phyloP scores from a whole-genome alignment of 495 filamentous ascomycete species.

The Neurospora terricola region DNA sequence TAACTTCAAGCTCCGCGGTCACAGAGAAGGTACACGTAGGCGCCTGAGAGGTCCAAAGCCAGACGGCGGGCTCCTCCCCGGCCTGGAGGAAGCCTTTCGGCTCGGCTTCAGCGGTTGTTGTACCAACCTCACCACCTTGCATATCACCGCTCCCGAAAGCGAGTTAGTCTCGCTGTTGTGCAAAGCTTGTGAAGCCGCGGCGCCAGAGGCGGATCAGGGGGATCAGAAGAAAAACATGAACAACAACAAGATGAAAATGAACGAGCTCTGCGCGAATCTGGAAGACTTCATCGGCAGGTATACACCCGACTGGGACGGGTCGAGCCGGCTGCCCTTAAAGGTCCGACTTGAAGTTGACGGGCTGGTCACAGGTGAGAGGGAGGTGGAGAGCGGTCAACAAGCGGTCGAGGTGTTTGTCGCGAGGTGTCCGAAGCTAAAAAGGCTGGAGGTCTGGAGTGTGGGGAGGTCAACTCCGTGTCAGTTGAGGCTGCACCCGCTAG shows the following conservation, averaged over 20 bases:
- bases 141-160: not conserved
- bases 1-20: not conserved
- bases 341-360: no score
- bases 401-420: not conserved
- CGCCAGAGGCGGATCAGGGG: no score
- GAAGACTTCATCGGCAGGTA: not conserved
- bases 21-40: no score
- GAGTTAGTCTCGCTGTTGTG: not conserved
- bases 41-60: no score
- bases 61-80: not conserved
- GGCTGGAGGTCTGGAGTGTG: no score
- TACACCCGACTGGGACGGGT: no score
- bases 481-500: not conserved
- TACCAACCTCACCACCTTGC: not conserved
- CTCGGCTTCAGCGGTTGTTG: not conserved
- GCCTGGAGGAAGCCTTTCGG: not conserved
- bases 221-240: no score
- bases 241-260: no score
- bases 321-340: no score
- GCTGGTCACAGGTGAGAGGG: no score
- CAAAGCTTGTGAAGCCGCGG: not conserved
- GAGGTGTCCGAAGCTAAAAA: not conserved
- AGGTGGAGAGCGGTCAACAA: not conserved
- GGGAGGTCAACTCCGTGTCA: no score
- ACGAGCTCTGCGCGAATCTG: not conserved